Evolutionary conservation across 2,329 filamentous ascomycete genomes (phyloP).

Genomic region (Pseudogymnoascus sp.): DNA sequence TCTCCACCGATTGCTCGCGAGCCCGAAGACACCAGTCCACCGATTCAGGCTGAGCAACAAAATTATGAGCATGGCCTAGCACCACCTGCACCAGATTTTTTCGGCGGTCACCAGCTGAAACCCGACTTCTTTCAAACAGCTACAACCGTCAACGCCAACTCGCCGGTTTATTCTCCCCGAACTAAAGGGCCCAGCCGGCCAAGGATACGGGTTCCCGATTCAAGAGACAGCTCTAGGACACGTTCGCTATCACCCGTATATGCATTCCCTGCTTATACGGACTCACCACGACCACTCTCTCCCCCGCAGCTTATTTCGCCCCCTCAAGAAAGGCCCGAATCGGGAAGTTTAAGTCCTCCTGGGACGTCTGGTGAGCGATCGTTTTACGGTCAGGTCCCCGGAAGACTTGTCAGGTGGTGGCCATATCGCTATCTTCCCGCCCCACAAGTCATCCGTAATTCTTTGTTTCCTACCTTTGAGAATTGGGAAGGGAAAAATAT

Average conservation of each 20-base stretch:
- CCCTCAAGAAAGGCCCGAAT: background rate
- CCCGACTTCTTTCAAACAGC: conserved; percentile 24
- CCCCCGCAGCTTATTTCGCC: background rate
- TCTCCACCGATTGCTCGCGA: conserved; percentile 19
- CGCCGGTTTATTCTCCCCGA: conserved; percentile 16
- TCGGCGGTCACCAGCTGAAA: conserved; percentile 25
- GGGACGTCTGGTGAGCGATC: conserved; percentile 17
- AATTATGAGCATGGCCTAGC: conserved; percentile 35
- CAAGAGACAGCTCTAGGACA: conserved; percentile 24
- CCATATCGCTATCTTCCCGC: conserved; percentile 66
- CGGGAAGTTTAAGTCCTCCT: background rate
- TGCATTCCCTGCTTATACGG: conserved; percentile 27
- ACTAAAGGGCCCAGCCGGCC: conserved; percentile 17
- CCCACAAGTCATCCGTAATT: conserved; percentile 61
- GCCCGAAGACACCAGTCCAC: conserved; percentile 30
- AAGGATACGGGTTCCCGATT: conserved; percentile 24
- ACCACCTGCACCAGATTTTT: conserved; percentile 33
- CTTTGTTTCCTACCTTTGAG: conserved; percentile 79
- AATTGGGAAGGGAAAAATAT: conserved; percentile 73
- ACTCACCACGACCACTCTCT: conserved; percentile 26
- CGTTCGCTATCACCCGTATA: conserved; percentile 22
- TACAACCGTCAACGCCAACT: conserved; percentile 6
- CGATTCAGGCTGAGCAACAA: conserved; percentile 18
- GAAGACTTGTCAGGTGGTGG: conserved; percentile 61
- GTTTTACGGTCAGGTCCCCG: conserved; percentile 12